Base-by-base conservation (phyloP, 2,329 filamentous ascomycete species). In the Camillea tinctor region DNA sequence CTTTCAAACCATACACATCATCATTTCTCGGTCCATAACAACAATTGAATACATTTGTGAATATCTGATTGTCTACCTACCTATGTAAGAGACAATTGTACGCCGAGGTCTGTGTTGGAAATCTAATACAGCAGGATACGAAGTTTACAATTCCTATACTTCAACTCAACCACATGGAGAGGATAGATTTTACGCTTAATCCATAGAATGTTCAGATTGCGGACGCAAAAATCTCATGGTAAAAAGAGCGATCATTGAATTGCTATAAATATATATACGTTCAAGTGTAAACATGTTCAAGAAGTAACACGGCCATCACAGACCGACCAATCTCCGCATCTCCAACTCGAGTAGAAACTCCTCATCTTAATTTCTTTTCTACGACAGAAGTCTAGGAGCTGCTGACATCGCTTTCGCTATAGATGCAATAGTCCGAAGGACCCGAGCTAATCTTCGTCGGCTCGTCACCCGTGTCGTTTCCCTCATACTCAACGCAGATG, bases 401-500 rank as follows among this genome's bases (percentile, higher is more conserved):
- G 19, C 17, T 50, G 48, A 58, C 51, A 20, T 58, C 57, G 21
- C 52, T 58, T 22, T 54, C 50, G 51, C 24, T 55, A 58, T 64
- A 64, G 52, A 64, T 57, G 57, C 63, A 65, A 58, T 52, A 20
- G 23, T 36, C 51, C n/a, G 58, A 60, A 17, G 63, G 57, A 9
- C 64, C 64, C 15, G 48, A 57, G 58, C 60, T 55, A 36, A 52
- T 55, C 63, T 68, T 56, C 40, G 44, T 50, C 30, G 66, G 66
- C 63, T 68, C 64, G 52, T 64, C 60, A 26, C 62, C 66, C 2
- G 48, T 62, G 21, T 57, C 55, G 51, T 62, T 67, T 23, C 66
- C 66, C 59, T 60, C 55, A 59, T 65, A 67, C 40, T 56, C 55
- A 30, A 66, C 57, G 36, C 65, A 66, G 51, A 60, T 59, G 36